phyloP scores from a whole-genome alignment of 2,329 filamentous ascomycete genomes.

The Aspergillus sergii region DNA sequence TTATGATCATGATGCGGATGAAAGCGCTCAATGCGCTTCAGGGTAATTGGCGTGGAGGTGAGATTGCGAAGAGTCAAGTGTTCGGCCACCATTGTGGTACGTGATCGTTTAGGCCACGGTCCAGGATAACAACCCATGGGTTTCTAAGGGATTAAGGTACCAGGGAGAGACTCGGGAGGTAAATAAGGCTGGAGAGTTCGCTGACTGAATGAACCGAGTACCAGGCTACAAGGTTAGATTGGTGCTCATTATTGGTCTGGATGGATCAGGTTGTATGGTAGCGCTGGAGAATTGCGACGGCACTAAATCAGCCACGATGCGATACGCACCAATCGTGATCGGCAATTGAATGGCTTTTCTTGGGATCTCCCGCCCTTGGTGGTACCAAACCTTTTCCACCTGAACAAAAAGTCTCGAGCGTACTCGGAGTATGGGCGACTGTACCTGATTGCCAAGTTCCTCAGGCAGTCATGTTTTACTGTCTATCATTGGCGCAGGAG shows the following conservation, averaged over 20 bases:
- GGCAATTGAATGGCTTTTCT: not conserved
- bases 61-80: conserved; percentile 78
- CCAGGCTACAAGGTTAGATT: conserved; percentile 14
- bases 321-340: conserved; percentile 7
- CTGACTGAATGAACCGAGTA: conserved; percentile 4
- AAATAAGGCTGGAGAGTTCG: conserved; percentile 3
- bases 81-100: conserved; percentile 37
- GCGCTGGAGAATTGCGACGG: conserved; percentile 6
- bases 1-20: conserved; percentile 53
- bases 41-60: conserved; percentile 70
- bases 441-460: not conserved
- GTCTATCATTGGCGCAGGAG: not conserved
- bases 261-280: conserved; percentile 6
- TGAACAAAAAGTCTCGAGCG: not conserved
- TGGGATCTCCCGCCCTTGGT: conserved; percentile 2
- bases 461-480: not conserved
- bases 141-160: conserved; percentile 3
- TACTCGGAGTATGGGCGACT: not conserved
- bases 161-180: not conserved
- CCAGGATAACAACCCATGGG: not conserved
- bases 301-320: conserved; percentile 11
- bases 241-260: conserved; percentile 15
- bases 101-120: not conserved
- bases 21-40: conserved; percentile 75
- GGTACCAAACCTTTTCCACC: not conserved